These are phyloP conservation scores for Colletotrichum sp. DNA, from an alignment of 2,329 filamentous ascomycete genomes.

Conservation along the genomic window DNA sequence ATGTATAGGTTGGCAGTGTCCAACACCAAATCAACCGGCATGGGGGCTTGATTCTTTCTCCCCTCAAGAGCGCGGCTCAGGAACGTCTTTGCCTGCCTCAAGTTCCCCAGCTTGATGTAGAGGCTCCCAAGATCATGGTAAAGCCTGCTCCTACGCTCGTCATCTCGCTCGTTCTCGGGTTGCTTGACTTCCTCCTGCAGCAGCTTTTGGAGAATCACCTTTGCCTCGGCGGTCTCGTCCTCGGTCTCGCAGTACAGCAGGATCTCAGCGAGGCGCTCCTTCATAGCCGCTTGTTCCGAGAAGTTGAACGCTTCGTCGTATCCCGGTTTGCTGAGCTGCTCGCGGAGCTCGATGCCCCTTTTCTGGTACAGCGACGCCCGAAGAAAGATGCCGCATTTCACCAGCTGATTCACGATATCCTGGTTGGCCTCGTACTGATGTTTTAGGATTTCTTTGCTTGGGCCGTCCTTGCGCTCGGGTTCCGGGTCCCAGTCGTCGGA, in stretches of 20 bases:
- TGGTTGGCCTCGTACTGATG: conserved; percentile 27
- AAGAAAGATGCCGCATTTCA: conserved; percentile 24
- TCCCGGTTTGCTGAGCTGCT: conserved; percentile 19
- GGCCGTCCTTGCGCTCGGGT: conserved; percentile 21
- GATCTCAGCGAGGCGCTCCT: conserved; percentile 30
- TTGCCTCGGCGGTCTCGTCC: conserved; percentile 23
- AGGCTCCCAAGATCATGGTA: conserved; percentile 32
- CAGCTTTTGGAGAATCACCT: conserved; percentile 22
- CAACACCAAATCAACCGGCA: conserved; percentile 17
- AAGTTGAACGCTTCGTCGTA: conserved; percentile 11
- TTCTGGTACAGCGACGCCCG: conserved; percentile 27
- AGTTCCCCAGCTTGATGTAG: conserved; percentile 22
- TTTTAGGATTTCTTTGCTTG: conserved; percentile 24
- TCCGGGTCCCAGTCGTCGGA: conserved; percentile 28
- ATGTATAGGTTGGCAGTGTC: conserved; percentile 29
- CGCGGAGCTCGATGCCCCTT: conserved; percentile 25
- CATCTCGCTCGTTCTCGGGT: conserved; percentile 18
- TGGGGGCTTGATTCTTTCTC: conserved; percentile 21
- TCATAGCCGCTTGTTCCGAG: conserved; percentile 24
- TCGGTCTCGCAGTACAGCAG: conserved; percentile 23
- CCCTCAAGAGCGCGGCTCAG: conserved; percentile 26
- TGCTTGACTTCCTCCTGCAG: conserved; percentile 21
- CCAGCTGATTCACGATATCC: conserved; percentile 24
- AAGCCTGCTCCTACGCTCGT: conserved; percentile 20
- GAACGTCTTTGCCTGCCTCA: conserved; percentile 22